Evolutionary conservation across 2,329 filamentous ascomycete genomes (phyloP), one percentile per base, ranked within the genome.

Genomic region (Sclerotinia trifoliorum): DNA sequence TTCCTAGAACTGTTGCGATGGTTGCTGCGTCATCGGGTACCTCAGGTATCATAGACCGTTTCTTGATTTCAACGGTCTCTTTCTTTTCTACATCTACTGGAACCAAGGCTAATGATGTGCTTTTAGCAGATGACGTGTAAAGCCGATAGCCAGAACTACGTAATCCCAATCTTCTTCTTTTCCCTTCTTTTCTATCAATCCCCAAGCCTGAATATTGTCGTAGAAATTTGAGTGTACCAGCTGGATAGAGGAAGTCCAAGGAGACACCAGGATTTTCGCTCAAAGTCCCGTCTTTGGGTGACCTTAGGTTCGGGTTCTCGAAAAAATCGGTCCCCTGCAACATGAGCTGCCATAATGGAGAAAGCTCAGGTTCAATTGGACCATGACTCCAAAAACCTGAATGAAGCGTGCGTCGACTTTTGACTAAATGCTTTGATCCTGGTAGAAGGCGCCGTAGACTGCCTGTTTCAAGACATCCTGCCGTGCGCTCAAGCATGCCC

Each of bases 401-500:
- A 77, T 85, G 83, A 54, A 87, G 80, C 76, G 78, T 80, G 73
- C 84, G 83, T 71, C 80, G 81, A 71, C 73, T 77, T 63, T 76
- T 76, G 46, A 75, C 66, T 26, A 72, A 77, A 78, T 74, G 75
- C 60, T 69, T 73, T 39, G 75, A 73, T 61, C 71, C 70, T 72
- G 75, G 81, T 70, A 85, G 75, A 75, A 84, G 80, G 73, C 81
- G 80, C 77, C 82, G 81, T 76, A 83, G 80, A 81, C 84, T 83
- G 78, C 82, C 80, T 80, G 85, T 80, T 81, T 86, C 81, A 79
- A 78, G 74, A 75, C 83, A 86, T 85, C 81, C 80, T 77, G 82
- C 81, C 76, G 83, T 83, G 74, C 83, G 83, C 83, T 87, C 84
- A 77, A 87, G 83, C 85, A 87, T 87, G 76, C 80, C 80, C 79